Percentiles rank a stretch among this genome's conserved stretches.
Conservation (phyloP, 495 filamentous ascomycete species). For the Pseudevernia furfuracea region DNA sequence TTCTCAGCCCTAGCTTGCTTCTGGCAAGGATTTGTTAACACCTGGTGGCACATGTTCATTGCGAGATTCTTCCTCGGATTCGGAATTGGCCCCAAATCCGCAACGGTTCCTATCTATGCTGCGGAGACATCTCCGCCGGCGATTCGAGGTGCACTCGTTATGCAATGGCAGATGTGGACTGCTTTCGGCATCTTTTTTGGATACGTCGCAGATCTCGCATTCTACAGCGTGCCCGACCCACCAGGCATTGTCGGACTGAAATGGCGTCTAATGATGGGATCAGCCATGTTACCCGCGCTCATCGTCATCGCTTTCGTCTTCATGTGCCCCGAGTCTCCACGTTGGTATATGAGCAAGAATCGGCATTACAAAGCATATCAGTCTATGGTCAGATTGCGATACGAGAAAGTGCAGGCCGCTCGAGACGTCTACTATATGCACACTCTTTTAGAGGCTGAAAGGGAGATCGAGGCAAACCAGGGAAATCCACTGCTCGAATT, state of each 20-base stretch:
- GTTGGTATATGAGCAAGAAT: conserved; percentile 72
- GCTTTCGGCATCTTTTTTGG: conserved; percentile 67
- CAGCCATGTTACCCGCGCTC: conserved; percentile 65
- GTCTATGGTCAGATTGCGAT: conserved; percentile 58
- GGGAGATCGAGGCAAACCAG: conserved; percentile 45
- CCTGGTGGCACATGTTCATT: conserved; percentile 68
- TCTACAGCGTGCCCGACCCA: conserved; percentile 47
- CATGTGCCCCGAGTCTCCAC: conserved; percentile 65
- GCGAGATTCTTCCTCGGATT: conserved; percentile 65
- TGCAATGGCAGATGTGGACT: conserved; percentile 86
- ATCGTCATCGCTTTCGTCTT: conserved; percentile 64
- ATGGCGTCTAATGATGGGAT: conserved; percentile 81
- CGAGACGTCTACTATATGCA: conserved; percentile 79
- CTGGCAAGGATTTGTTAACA: conserved; percentile 67
- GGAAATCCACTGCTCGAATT: conserved; percentile 59
- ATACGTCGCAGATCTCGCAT: conserved; percentile 63
- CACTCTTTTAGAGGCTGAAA: conserved; percentile 60
- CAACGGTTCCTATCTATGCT: conserved; percentile 71
- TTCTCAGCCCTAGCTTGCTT: conserved; percentile 63
- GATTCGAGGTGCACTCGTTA: conserved; percentile 68
- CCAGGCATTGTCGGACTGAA: conserved; percentile 50
- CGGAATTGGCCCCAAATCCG: conserved; percentile 74
- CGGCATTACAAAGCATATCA: conserved; percentile 58
- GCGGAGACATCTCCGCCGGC: conserved; percentile 65
- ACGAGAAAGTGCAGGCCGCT: conserved; percentile 66